Evolutionary conservation across 768 basidiomycete species (phyloP), one percentile per base, ranked within the genome.

Genomic region (Porphyrellus cyaneotinctus): DNA sequence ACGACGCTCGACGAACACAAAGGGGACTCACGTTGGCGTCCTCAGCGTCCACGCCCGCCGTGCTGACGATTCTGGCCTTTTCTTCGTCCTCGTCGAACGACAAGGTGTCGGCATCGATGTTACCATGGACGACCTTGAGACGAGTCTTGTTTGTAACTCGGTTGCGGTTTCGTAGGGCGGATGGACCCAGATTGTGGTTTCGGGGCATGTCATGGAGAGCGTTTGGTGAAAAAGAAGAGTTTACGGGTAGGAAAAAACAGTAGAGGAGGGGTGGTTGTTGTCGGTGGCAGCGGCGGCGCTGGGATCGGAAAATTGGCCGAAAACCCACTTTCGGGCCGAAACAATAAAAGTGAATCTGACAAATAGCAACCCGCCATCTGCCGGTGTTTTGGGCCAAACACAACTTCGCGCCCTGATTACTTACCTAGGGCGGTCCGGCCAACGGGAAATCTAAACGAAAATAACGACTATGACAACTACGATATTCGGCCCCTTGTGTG

Each of bases 61-160:
- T 91, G 43, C 77, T 85, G 58, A 91, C 82, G 58, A 85, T 82
- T 70, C 83, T 80, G 63, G 85, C 87, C 78, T 87, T 88, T 75
- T 89, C 87, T 62, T 90, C 87, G 63, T 93, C 91, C 64, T 92
- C 91, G 43, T 90, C 88, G 58, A 89, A 83, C 52, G 89, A 80
- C 58, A 88, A 74, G 36, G 84, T 78, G 66, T 91, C 90, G 30
- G 83, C 84, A 64, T 92, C 90, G 75, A 89, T 80, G 69, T 81
- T 82, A 54, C 89, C 91, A 70, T 84, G 82, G 66, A 85, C 74
- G 75, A 93, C 84, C 76, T 82, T 88, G 67, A 93, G 87, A 56
- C 89, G 84, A 63, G 88, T 90, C 78, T 93, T 93, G 77, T 92
- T 91, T 69, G 88, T 93, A 75, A 93, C 86, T 70, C 89, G 85